Conservation (phyloP, 371 early-diverging fungal species). For the Conidiobolus incongruus region DNA sequence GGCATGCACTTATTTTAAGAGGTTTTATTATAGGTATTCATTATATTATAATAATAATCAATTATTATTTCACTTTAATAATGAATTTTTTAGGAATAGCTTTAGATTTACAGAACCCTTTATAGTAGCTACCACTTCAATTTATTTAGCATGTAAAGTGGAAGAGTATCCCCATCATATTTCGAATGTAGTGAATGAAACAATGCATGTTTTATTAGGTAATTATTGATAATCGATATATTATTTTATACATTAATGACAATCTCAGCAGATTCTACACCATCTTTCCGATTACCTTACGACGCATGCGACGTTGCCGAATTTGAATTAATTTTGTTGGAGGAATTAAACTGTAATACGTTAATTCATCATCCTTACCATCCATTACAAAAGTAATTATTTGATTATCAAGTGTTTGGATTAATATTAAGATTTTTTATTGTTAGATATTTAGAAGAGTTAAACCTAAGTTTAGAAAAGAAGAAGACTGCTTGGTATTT, state of each 20-base stretch:
- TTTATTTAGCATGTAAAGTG: slow-evolving; percentile 71
- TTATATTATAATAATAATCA: background rate
- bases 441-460: slow-evolving; percentile 10
- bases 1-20: slow-evolving; percentile 65
- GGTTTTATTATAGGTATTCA: slow-evolving; percentile 63
- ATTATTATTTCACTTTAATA: background rate
- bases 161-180: slow-evolving; percentile 78
- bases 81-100: slow-evolving; percentile 25
- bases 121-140: slow-evolving; percentile 52
- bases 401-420: too few relatives aligned
- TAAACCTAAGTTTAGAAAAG: too few relatives aligned
- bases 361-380: slow-evolving; percentile 77
- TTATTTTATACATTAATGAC: slow-evolving; percentile 3
- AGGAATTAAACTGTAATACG: slow-evolving; percentile 66
- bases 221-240: slow-evolving; percentile 4
- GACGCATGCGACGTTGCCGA: slow-evolving; percentile 60
- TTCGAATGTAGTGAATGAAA: slow-evolving; percentile 45
- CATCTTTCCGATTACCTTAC: slow-evolving; percentile 30
- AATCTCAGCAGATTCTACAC: slow-evolving; percentile 5
- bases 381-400: slow-evolving; percentile 27
- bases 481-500: too few relatives aligned
- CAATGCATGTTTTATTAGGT: slow-evolving; percentile 34
- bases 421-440: background rate
- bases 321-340: slow-evolving; percentile 73
- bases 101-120: slow-evolving; percentile 46